Evolutionary conservation across 805 yeast genomes (phyloP).

Genomic region (Saturnispora besseyi): DNA sequence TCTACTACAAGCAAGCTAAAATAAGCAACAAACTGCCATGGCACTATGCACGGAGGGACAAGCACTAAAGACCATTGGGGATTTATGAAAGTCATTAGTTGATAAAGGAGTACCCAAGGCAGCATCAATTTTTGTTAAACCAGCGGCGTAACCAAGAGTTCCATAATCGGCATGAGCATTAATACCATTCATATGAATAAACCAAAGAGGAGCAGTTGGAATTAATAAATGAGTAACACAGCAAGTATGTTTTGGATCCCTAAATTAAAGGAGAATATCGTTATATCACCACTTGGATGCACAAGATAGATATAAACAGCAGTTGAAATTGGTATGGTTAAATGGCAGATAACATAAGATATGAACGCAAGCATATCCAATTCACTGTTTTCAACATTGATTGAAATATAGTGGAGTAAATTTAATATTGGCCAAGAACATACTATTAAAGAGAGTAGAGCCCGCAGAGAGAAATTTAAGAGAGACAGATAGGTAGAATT

Average conservation of each 20-base stretch:
- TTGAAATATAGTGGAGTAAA: slow-evolving; percentile 31
- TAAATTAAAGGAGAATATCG: slow-evolving; percentile 42
- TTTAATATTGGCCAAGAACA: slow-evolving; percentile 43
- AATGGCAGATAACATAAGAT: slow-evolving; percentile 53
- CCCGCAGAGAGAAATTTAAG: not conserved
- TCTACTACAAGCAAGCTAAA: not conserved
- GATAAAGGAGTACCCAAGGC: slow-evolving; percentile 54
- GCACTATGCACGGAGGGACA: slow-evolving; percentile 62
- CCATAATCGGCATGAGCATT: slow-evolving; percentile 48
- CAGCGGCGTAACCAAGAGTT: slow-evolving; percentile 65
- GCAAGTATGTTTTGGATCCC: slow-evolving; percentile 56
- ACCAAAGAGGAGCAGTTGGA: slow-evolving; percentile 76
- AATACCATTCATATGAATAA: slow-evolving; percentile 50
- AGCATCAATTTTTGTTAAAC: slow-evolving; percentile 54
- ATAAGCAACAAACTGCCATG: slow-evolving; percentile 42
- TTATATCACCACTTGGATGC: slow-evolving; percentile 56
- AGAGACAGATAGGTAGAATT: not conserved
- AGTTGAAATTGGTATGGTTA: slow-evolving; percentile 51
- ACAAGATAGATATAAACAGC: slow-evolving; percentile 56
- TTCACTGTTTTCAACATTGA: slow-evolving; percentile 30
- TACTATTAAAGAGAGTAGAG: not conserved
- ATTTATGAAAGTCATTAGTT: slow-evolving; percentile 53
- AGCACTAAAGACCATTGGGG: slow-evolving; percentile 73
- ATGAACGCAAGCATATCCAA: slow-evolving; percentile 54
- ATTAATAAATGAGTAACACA: slow-evolving; percentile 50